phyloP scores from a whole-genome alignment of 2,329 filamentous ascomycete species.

The Phaeosphaeriaceae sp. region DNA sequence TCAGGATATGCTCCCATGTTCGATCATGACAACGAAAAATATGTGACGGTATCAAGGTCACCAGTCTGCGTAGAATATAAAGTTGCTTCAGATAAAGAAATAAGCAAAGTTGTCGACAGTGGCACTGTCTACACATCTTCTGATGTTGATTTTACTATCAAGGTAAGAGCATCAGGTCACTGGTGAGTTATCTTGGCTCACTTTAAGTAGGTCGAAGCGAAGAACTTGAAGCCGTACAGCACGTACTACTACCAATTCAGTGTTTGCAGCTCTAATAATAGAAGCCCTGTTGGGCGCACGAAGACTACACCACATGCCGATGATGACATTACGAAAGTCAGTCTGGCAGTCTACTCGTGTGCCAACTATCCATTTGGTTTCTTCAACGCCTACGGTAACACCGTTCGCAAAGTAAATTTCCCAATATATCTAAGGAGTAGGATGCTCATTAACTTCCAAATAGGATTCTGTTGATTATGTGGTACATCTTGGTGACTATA shows the following conservation, averaged over 20 bases:
- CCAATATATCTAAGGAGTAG: background rate
- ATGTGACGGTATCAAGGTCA: slow-evolving; percentile 60
- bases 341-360: slow-evolving; percentile 74
- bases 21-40: slow-evolving; percentile 61
- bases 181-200: slow-evolving; percentile 12
- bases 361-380: slow-evolving; percentile 59
- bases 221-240: slow-evolving; percentile 66
- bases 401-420: slow-evolving; percentile 36
- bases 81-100: slow-evolving; percentile 59
- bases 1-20: slow-evolving; percentile 63
- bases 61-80: slow-evolving; percentile 73
- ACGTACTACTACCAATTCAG: slow-evolving; percentile 74
- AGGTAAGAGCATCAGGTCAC: slow-evolving; percentile 52
- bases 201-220: slow-evolving; percentile 65
- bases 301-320: slow-evolving; percentile 69
- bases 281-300: slow-evolving; percentile 68
- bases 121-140: slow-evolving; percentile 72
- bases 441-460: slow-evolving; percentile 11
- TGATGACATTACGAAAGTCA: slow-evolving; percentile 64
- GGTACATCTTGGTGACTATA: slow-evolving; percentile 52
- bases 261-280: slow-evolving; percentile 68
- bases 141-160: slow-evolving; percentile 78
- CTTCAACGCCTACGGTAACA: slow-evolving; percentile 57
- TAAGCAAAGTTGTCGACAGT: slow-evolving; percentile 56
- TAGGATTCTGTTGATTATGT: slow-evolving; percentile 53